Conservation (phyloP, 305 asterid genomes). For the Fraxinus xanthoxyloides region DNA sequence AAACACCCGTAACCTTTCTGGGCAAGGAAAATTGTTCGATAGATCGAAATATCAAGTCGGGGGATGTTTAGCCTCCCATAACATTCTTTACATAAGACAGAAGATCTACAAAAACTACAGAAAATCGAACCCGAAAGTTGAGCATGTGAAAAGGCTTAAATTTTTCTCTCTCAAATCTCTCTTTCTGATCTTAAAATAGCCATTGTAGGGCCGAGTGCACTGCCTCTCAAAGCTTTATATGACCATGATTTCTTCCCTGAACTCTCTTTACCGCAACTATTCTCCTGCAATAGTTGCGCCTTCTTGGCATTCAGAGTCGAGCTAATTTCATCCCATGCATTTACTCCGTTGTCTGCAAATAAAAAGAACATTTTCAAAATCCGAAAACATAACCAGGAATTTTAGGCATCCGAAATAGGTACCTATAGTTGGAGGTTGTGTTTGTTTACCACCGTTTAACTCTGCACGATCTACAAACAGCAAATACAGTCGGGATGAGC, state of each 20-base stretch:
- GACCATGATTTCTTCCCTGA: constrained; percentile 56
- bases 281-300: constrained; percentile 38
- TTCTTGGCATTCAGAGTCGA: constrained; percentile 52
- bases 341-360: constrained; percentile 36
- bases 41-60: background rate
- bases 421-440: constrained; percentile 33
- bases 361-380: background rate
- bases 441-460: constrained; percentile 30
- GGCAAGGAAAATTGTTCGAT: background rate
- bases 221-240: constrained; percentile 59
- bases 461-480: constrained; percentile 33
- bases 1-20: no score
- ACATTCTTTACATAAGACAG: background rate
- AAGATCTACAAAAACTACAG: background rate
- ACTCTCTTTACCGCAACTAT: constrained; percentile 35
- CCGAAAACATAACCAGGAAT: background rate
- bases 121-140: background rate
- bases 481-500: background rate
- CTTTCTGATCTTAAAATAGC: constrained; percentile 52
- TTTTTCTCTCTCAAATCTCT: constrained; percentile 10
- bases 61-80: background rate
- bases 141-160: background rate
- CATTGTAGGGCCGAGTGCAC: constrained; percentile 76
- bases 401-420: background rate
- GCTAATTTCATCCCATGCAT: constrained; percentile 70